Evolutionary conservation across 2,329 filamentous ascomycete species (phyloP).

Genomic region (Helicocarpus griseus): DNA sequence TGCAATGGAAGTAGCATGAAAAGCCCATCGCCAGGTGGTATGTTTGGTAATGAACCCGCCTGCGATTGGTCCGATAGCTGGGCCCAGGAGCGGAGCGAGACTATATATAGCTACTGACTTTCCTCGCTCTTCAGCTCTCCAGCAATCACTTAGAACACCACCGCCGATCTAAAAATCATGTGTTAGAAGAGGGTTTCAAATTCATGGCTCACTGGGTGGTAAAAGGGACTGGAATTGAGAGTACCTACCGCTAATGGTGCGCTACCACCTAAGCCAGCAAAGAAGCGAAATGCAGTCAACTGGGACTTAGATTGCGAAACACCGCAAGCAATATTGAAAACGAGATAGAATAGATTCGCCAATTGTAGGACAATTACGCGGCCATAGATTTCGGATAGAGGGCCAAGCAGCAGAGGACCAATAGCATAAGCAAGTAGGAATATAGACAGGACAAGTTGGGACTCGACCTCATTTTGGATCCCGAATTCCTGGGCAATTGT

Average conservation of each 20-base stretch:
- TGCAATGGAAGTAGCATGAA: slow-evolving; percentile 55
- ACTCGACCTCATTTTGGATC: slow-evolving; percentile 34
- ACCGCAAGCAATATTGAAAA: slow-evolving; percentile 52
- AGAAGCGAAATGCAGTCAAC: slow-evolving; percentile 49
- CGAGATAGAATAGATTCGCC: slow-evolving; percentile 45
- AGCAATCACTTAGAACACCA: slow-evolving; percentile 47
- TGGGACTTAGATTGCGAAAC: slow-evolving; percentile 43
- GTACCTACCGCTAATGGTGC: slow-evolving; percentile 39
- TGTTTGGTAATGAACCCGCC: slow-evolving; percentile 55
- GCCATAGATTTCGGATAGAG: slow-evolving; percentile 47
- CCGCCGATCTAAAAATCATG: slow-evolving; percentile 30
- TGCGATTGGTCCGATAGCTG: slow-evolving; percentile 54
- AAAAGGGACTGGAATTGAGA: slow-evolving; percentile 10
- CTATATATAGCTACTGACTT: slow-evolving; percentile 53
- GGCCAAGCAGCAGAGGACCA: slow-evolving; percentile 42
- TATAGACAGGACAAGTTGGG: slow-evolving; percentile 34
- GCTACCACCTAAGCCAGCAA: slow-evolving; percentile 49
- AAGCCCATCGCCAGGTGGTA: slow-evolving; percentile 63
- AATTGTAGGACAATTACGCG: slow-evolving; percentile 45
- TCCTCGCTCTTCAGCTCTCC: slow-evolving; percentile 51
- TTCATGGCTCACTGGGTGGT: no score
- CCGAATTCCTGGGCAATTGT: slow-evolving; percentile 44
- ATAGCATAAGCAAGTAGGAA: slow-evolving; percentile 46
- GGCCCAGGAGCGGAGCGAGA: slow-evolving; percentile 54
- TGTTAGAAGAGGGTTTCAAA: background rate